Evolutionary conservation across 163 green algal species (phyloP).

Genomic region (Scenedesmus sp.): DNA sequence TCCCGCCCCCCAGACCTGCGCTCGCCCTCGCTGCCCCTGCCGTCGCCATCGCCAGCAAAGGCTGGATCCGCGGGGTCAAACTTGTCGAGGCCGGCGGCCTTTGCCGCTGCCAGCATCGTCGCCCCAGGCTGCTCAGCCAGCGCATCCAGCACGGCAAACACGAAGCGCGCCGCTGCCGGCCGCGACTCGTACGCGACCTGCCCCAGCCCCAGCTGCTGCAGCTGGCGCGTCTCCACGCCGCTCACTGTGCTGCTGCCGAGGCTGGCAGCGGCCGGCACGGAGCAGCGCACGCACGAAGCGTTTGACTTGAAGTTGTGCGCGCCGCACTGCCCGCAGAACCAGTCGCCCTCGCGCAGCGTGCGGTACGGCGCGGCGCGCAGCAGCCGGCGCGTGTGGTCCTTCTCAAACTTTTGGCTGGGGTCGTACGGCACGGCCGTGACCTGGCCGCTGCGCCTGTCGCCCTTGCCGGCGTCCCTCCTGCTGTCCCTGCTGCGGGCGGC

Average conservation of each 20-base stretch:
- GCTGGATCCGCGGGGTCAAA: not conserved
- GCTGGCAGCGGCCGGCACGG: not conserved
- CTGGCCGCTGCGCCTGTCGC: not conserved
- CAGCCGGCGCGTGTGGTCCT: slow-evolving; percentile 10
- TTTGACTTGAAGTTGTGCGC: slow-evolving; percentile 34
- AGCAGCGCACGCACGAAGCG: not conserved
- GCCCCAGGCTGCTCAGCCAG: not conserved
- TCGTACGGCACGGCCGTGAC: no score
- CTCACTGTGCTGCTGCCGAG: slow-evolving; percentile 21
- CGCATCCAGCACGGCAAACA: not conserved
- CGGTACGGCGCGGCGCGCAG: not conserved
- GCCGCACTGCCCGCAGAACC: slow-evolving; percentile 45
- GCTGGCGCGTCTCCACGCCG: not conserved
- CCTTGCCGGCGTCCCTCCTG: no score
- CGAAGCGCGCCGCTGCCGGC: not conserved
- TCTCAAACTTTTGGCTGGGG: not conserved
- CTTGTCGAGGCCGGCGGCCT: not conserved
- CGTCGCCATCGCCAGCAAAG: not conserved
- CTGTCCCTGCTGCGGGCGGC: not conserved
- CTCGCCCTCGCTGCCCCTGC: not conserved
- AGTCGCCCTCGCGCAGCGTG: slow-evolving; percentile 3
- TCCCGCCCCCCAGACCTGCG: not conserved
- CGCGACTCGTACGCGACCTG: not conserved
- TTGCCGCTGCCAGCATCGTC: not conserved
- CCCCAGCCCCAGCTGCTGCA: slow-evolving; percentile 21